Conservation (phyloP, 2,329 filamentous ascomycete genomes). For the Fusarium redolens region DNA sequence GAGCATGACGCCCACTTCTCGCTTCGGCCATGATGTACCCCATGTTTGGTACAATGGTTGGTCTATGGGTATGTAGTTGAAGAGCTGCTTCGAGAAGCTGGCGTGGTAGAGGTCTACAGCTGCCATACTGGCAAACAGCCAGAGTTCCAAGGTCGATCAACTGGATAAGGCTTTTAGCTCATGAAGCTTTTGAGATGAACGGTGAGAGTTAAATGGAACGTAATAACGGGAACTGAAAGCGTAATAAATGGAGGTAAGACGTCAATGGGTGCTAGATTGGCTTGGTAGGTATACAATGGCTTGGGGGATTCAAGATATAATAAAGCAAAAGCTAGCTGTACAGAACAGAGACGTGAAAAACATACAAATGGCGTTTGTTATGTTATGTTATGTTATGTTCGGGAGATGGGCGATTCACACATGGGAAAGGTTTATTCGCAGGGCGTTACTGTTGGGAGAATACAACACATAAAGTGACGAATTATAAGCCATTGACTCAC, state of each 20-base stretch:
- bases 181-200: not conserved
- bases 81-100: slow-evolving; percentile 26
- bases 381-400: not conserved
- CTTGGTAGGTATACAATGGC: not conserved
- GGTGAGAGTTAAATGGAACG: not conserved
- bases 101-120: slow-evolving; percentile 26
- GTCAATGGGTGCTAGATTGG: not conserved
- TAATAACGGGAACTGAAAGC: not conserved
- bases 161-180: slow-evolving; percentile 22
- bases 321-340: not conserved
- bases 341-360: slow-evolving; percentile 9
- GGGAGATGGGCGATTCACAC: slow-evolving; percentile 23
- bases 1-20: slow-evolving; percentile 35
- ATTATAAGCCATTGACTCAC: slow-evolving; percentile 22
- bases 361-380: slow-evolving; percentile 25
- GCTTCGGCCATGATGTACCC: slow-evolving; percentile 6
- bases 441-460: not conserved
- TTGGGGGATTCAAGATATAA: not conserved
- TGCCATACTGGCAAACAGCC: slow-evolving; percentile 18
- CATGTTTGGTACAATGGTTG: not conserved
- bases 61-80: not conserved
- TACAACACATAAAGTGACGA: slow-evolving; percentile 1
- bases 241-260: not conserved
- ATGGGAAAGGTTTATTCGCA: slow-evolving; percentile 19
- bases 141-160: not conserved